Percentiles rank a stretch among this genome's conserved stretches.
These are phyloP conservation scores for Trichophyton verrucosum DNA, from an alignment of 2,329 filamentous ascomycete species.

Conservation along the genomic window DNA sequence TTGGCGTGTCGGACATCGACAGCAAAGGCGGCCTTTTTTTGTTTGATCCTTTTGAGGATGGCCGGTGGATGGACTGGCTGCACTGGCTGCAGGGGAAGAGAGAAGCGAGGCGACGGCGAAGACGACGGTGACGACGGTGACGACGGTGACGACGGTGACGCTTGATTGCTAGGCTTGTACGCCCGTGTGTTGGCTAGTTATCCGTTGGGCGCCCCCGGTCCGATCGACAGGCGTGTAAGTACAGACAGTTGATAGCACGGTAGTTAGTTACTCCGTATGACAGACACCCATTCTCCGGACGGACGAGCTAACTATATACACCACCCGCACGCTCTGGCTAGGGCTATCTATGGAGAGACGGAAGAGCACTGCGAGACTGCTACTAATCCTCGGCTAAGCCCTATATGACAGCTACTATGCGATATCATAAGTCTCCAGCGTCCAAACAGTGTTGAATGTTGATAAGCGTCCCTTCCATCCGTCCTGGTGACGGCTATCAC, in stretches of 20 bases:
- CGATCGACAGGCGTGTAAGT: not conserved
- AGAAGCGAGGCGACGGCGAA: too few relatives aligned
- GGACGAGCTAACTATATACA: too few relatives aligned
- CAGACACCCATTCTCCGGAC: too few relatives aligned
- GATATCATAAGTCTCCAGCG: not conserved
- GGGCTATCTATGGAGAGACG: not conserved
- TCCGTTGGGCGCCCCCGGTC: not conserved
- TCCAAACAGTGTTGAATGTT: not conserved
- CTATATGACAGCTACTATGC: not conserved
- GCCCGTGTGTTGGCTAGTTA: not conserved
- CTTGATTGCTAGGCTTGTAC: not conserved
- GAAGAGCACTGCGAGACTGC: not conserved
- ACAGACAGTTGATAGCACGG: not conserved
- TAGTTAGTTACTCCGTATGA: too few relatives aligned
- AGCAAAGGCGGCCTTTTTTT: not conserved
- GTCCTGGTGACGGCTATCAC: not conserved
- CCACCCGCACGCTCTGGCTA: too few relatives aligned
- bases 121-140: not conserved
- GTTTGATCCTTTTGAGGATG: too few relatives aligned
- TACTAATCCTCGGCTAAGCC: not conserved
- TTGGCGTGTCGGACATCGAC: not conserved
- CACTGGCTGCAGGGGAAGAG: not conserved
- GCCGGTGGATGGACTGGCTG: not conserved
- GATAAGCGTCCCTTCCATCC: not conserved
- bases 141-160: not conserved